phyloP scores from a whole-genome alignment of 2,329 filamentous ascomycete genomes.

The Pseudogymnoascus sp. region DNA sequence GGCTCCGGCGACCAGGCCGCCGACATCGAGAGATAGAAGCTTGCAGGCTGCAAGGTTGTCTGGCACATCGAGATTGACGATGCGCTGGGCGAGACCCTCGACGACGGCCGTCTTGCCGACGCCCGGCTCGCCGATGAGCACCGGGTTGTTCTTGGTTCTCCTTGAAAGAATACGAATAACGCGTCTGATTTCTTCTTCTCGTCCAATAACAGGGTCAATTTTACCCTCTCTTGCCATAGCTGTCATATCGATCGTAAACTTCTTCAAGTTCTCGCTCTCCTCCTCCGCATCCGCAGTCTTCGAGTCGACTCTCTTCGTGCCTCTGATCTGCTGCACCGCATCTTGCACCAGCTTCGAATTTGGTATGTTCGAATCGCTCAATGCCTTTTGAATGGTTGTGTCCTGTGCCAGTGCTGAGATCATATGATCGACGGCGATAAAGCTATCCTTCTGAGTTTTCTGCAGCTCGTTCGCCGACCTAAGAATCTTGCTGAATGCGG shows the following conservation, averaged over 20 bases:
- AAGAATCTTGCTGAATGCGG: conserved; percentile 74
- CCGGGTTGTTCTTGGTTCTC: conserved; percentile 97
- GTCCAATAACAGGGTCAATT: conserved; percentile 92
- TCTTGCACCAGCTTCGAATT: conserved; percentile 86
- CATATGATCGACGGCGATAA: conserved; percentile 89
- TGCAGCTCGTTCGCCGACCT: conserved; percentile 82
- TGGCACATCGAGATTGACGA: conserved; percentile 93
- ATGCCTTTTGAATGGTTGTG: conserved; percentile 58
- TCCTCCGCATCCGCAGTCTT: conserved; percentile 91
- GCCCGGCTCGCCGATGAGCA: conserved; percentile 95
- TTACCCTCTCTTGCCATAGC: conserved; percentile 93
- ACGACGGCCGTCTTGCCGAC: conserved; percentile 98
- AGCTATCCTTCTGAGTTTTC: conserved; percentile 96
- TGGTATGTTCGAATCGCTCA: conserved; percentile 84
- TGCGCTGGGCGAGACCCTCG: conserved; percentile 88
- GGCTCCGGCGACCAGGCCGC: conserved; percentile 89
- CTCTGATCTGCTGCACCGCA: conserved; percentile 85
- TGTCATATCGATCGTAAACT: conserved; percentile 99
- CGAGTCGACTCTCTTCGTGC: conserved; percentile 87
- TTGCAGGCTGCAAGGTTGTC: conserved; percentile 92
- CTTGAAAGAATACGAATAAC: conserved; percentile 88
- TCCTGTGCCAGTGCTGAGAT: conserved; percentile 84
- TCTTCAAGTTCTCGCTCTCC: conserved; percentile 92
- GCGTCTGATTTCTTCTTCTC: conserved; percentile 90
- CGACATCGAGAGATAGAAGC: conserved; percentile 90